Conservation (phyloP, 305 asterid species). For the Fraxinus xanthoxyloides region DNA sequence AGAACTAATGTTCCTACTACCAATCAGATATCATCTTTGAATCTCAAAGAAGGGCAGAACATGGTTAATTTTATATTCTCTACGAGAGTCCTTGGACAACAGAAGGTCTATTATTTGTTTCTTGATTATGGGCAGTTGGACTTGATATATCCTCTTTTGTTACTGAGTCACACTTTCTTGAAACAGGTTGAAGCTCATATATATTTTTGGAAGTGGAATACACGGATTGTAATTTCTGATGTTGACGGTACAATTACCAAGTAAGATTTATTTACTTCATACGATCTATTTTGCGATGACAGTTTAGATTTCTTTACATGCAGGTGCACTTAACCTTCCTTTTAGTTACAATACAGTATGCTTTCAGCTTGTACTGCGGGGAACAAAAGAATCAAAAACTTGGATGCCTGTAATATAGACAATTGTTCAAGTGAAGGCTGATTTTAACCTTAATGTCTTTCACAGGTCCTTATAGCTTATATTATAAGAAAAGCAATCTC, state of each 20-base stretch:
- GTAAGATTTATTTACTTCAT: constrained; percentile 38
- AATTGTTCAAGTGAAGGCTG: not conserved
- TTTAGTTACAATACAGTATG: not conserved
- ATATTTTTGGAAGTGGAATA: constrained; percentile 95
- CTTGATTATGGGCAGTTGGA: too few relatives aligned
- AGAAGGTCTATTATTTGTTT: constrained; percentile 51
- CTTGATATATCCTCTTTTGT: not conserved
- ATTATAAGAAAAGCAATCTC: not conserved
- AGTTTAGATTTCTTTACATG: not conserved
- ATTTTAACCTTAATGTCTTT: not conserved
- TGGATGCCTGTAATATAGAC: not conserved
- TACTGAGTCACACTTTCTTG: constrained; percentile 12
- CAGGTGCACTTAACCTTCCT: not conserved
- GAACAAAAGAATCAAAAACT: not conserved
- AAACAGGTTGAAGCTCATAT: constrained; percentile 93
- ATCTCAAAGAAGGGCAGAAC: constrained; percentile 55
- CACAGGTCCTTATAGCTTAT: not conserved
- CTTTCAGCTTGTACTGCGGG: not conserved
- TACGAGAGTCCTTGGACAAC: constrained; percentile 81
- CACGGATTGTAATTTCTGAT: constrained; percentile 83
- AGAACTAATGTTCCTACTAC: constrained; percentile 86
- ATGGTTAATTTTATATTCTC: constrained; percentile 48
- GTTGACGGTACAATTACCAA: constrained; percentile 95
- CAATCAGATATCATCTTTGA: constrained; percentile 77
- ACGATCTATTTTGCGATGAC: not conserved